These are phyloP conservation scores for Metarhizium album DNA, from an alignment of 2,329 filamentous ascomycete genomes.

Conservation along the genomic window DNA sequence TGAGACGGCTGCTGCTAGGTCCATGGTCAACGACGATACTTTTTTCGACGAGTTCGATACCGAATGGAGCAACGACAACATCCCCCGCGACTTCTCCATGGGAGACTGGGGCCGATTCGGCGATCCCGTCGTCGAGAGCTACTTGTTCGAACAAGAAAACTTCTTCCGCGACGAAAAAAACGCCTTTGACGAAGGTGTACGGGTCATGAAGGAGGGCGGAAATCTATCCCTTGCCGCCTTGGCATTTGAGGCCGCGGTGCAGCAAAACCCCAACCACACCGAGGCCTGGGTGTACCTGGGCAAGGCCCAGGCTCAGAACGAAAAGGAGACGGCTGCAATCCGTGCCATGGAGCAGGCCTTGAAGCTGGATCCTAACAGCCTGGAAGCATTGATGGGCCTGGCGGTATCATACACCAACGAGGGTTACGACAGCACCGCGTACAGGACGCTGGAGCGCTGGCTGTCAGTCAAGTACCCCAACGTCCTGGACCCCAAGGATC, in stretches of 20 bases:
- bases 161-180: slow-evolving; percentile 71
- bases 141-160: slow-evolving; percentile 93
- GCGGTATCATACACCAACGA: slow-evolving; percentile 98
- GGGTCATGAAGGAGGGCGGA: slow-evolving; percentile 86
- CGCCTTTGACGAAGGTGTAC: slow-evolving; percentile 85
- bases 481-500: slow-evolving; percentile 60
- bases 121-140: slow-evolving; percentile 75
- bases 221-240: slow-evolving; percentile 89
- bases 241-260: slow-evolving; percentile 90
- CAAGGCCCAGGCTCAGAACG: slow-evolving; percentile 90
- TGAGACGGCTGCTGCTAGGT: slow-evolving; percentile 58
- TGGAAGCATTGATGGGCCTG: slow-evolving; percentile 85
- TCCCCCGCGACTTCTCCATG: slow-evolving; percentile 47
- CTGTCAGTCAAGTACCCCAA: slow-evolving; percentile 87
- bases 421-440: slow-evolving; percentile 93
- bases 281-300: slow-evolving; percentile 92
- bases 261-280: slow-evolving; percentile 77
- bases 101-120: slow-evolving; percentile 56
- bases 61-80: slow-evolving; percentile 58
- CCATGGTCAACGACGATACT: slow-evolving; percentile 56
- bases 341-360: slow-evolving; percentile 85
- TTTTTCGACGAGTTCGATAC: slow-evolving; percentile 61
- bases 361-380: slow-evolving; percentile 76
- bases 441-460: slow-evolving; percentile 94
- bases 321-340: slow-evolving; percentile 94